Evolutionary conservation across 345 rosid genomes (phyloP).

Genomic region (Gossypioides kirkii): DNA sequence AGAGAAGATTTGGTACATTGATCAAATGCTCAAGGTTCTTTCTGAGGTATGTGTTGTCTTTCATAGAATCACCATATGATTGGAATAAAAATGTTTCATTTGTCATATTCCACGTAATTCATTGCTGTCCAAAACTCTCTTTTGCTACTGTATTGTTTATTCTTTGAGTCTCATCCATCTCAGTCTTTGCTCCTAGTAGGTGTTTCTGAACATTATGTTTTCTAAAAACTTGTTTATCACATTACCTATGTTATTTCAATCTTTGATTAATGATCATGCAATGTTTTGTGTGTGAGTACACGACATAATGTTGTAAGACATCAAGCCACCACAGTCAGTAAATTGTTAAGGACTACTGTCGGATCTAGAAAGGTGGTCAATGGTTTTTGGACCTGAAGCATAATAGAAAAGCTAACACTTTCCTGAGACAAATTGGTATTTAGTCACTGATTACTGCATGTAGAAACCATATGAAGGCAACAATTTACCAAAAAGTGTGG

Average conservation of each 20-base stretch:
- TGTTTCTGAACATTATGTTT: not conserved
- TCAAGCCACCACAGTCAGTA: not conserved
- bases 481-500: not conserved
- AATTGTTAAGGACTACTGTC: not conserved
- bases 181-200: not conserved
- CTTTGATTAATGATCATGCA: not conserved
- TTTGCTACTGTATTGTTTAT: not conserved
- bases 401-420: not conserved
- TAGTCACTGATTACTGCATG: not conserved
- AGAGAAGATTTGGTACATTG: slow-evolving; percentile 94
- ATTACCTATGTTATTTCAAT: not conserved
- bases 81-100: not conserved
- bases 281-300: not conserved
- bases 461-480: not conserved
- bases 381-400: not conserved
- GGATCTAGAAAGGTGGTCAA: not conserved
- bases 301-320: not conserved
- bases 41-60: slow-evolving; percentile 54
- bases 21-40: slow-evolving; percentile 99
- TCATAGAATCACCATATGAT: not conserved
- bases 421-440: not conserved
- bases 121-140: not conserved
- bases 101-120: not conserved
- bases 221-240: not conserved
- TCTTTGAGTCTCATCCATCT: not conserved